Evolutionary conservation across 768 basidiomycete species (phyloP).

Genomic region (Leccinum rimulosum): DNA sequence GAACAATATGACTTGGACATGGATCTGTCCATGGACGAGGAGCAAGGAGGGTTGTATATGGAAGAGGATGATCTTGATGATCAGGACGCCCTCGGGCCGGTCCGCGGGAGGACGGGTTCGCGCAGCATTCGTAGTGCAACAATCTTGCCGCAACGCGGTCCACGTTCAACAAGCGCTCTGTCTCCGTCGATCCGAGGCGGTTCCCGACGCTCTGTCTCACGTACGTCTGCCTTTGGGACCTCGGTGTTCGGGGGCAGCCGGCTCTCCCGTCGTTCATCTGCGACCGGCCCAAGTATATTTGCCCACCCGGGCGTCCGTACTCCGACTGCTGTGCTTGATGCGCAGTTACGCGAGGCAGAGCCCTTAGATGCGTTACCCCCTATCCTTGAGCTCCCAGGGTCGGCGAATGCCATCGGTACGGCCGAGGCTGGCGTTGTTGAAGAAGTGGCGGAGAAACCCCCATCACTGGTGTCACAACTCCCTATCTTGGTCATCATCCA

Average conservation of each 20-base stretch:
- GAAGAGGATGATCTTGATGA: slow-evolving; percentile 41
- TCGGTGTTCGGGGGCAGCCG: slow-evolving; percentile 34
- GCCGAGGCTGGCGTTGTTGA: slow-evolving; percentile 34
- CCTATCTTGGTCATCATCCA: slow-evolving; percentile 86
- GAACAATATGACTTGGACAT: slow-evolving; percentile 60
- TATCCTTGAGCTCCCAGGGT: slow-evolving; percentile 47
- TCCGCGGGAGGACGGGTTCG: slow-evolving; percentile 18
- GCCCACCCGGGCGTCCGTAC: slow-evolving; percentile 78
- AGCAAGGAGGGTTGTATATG: slow-evolving; percentile 35
- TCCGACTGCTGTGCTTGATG: slow-evolving; percentile 73
- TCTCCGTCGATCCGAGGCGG: slow-evolving; percentile 28
- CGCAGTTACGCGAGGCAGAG: slow-evolving; percentile 53
- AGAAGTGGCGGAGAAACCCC: slow-evolving; percentile 50
- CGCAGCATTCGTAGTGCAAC: slow-evolving; percentile 17
- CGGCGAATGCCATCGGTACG: slow-evolving; percentile 25
- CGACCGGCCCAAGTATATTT: slow-evolving; percentile 72
- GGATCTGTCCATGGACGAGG: slow-evolving; percentile 23
- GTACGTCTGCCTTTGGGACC: slow-evolving; percentile 31
- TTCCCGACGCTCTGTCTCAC: slow-evolving; percentile 33
- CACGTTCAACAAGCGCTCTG: slow-evolving; percentile 24
- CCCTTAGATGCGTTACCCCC: slow-evolving; percentile 43
- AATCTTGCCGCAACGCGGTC: slow-evolving; percentile 22
- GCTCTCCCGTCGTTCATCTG: slow-evolving; percentile 50
- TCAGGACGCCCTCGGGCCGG: slow-evolving; percentile 27
- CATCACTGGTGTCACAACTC: slow-evolving; percentile 68